Evolutionary conservation across 2,329 filamentous ascomycete species (phyloP).

Genomic region (Cordyceps militaris): DNA sequence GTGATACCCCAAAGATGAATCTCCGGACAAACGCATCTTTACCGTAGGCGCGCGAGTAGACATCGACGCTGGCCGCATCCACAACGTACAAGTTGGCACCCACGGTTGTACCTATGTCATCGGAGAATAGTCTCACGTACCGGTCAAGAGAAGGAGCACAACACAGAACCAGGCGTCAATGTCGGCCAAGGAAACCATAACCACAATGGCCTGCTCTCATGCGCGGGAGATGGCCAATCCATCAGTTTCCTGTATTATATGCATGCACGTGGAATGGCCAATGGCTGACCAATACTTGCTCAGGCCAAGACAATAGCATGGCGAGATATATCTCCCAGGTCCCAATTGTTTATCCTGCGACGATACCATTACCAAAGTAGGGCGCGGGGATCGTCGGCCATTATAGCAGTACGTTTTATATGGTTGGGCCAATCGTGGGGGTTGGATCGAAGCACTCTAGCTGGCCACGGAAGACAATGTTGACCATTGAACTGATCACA

Average conservation of each 20-base stretch:
- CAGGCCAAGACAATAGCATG: background rate
- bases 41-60: conserved; percentile 56
- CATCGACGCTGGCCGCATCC: conserved; percentile 54
- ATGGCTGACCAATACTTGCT: background rate
- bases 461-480: background rate
- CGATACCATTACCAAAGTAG: background rate
- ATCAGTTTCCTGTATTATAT: background rate
- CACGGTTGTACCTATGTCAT: conserved; percentile 63
- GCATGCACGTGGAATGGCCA: background rate
- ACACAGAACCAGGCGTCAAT: background rate
- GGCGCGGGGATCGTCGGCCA: background rate
- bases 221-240: background rate
- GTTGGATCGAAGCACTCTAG: background rate
- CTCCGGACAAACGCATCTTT: conserved; percentile 50
- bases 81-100: conserved; percentile 63
- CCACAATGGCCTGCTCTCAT: background rate
- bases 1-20: conserved; percentile 54
- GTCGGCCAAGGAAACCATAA: background rate
- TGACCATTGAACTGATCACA: background rate
- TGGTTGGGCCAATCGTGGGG: background rate
- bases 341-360: background rate
- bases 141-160: background rate
- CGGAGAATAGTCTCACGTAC: conserved; percentile 39
- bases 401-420: background rate
- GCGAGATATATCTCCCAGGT: background rate